Conservation (phyloP, 2,329 filamentous ascomycete genomes). For the Aulographum hederae region DNA sequence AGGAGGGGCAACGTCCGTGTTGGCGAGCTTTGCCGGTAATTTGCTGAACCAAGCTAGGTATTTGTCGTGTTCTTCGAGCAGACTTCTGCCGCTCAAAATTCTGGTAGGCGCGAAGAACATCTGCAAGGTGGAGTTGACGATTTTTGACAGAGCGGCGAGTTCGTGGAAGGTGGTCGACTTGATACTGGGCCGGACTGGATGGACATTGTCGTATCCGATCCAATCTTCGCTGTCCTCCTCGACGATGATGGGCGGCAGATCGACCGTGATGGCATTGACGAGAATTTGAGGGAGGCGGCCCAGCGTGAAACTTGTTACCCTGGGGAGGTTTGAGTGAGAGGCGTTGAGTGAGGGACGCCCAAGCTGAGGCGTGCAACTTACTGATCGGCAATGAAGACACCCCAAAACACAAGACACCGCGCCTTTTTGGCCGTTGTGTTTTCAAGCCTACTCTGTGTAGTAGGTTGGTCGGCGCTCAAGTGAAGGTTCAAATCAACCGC, state of each 20-base stretch:
- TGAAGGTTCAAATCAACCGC: slow-evolving; percentile 57
- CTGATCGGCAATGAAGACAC: slow-evolving; percentile 8
- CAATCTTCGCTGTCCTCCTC: slow-evolving; percentile 6
- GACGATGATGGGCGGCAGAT: slow-evolving; percentile 5
- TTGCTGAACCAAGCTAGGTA: slow-evolving; percentile 6
- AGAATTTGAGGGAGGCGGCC: slow-evolving; percentile 8
- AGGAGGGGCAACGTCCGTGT: slow-evolving; percentile 6
- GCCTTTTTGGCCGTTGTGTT: slow-evolving; percentile 2
- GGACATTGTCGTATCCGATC: slow-evolving; percentile 4
- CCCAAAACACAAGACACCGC: slow-evolving; percentile 8
- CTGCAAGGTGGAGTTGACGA: slow-evolving; percentile 9
- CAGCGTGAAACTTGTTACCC: slow-evolving; percentile 8
- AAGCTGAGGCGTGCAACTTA: slow-evolving; percentile 3
- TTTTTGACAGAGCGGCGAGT: slow-evolving; percentile 7
- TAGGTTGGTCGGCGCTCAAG: slow-evolving; percentile 7
- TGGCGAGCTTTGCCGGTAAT: slow-evolving; percentile 4
- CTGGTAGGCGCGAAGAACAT: slow-evolving; percentile 9
- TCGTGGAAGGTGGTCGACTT: slow-evolving; percentile 7
- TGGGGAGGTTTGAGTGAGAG: slow-evolving; percentile 1
- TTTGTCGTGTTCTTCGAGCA: slow-evolving; percentile 8
- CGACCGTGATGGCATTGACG: slow-evolving; percentile 7
- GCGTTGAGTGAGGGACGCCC: background rate
- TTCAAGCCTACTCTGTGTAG: slow-evolving; percentile 1
- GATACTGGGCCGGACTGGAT: slow-evolving; percentile 3
- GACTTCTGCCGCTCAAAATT: slow-evolving; percentile 6